Evolutionary conservation across 2,329 filamentous ascomycete species (phyloP).

Genomic region (Ascochyta rabiei): DNA sequence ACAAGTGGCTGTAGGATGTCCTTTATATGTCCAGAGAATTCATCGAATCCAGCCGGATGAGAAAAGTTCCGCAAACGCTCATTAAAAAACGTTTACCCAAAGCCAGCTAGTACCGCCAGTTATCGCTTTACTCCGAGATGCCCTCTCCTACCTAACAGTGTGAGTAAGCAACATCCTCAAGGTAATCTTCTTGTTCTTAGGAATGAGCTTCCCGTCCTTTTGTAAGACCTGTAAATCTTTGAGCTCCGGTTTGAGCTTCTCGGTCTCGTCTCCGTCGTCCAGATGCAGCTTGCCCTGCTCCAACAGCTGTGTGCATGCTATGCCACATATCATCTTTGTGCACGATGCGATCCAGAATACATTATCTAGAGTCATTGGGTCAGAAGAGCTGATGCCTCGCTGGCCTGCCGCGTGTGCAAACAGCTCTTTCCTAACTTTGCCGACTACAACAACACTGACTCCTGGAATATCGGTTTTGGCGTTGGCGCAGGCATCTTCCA

Average conservation of each 20-base stretch:
- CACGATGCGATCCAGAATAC: conserved; percentile 64
- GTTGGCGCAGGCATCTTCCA: conserved; percentile 28
- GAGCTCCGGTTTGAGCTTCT: conserved; percentile 39
- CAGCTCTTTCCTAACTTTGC: conserved; percentile 51
- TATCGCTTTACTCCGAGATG: not conserved
- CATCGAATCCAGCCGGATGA: conserved; percentile 61
- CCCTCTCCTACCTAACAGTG: conserved; percentile 35
- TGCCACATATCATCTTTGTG: conserved; percentile 46
- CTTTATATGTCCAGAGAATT: conserved; percentile 61
- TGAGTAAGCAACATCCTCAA: conserved; percentile 57
- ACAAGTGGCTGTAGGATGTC: conserved; percentile 62
- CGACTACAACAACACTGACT: conserved; percentile 51
- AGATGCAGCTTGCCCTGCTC: conserved; percentile 39
- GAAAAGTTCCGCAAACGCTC: conserved; percentile 51
- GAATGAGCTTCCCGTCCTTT: conserved; percentile 41
- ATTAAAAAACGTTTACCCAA: conserved; percentile 58
- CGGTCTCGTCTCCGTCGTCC: conserved; percentile 36
- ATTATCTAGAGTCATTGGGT: conserved; percentile 62
- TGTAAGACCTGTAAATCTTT: conserved; percentile 47
- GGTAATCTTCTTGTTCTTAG: conserved; percentile 54
- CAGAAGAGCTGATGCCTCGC: conserved; percentile 44
- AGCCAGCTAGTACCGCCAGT: conserved; percentile 41
- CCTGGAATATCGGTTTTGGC: conserved; percentile 45
- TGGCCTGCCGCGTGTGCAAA: conserved; percentile 51
- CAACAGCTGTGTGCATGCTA: conserved; percentile 44